Percentiles rank a stretch among this genome's conserved stretches.
These are phyloP conservation scores for Celoporthe dispersa DNA, from an alignment of 2,329 filamentous ascomycete species.

Conservation along the genomic window DNA sequence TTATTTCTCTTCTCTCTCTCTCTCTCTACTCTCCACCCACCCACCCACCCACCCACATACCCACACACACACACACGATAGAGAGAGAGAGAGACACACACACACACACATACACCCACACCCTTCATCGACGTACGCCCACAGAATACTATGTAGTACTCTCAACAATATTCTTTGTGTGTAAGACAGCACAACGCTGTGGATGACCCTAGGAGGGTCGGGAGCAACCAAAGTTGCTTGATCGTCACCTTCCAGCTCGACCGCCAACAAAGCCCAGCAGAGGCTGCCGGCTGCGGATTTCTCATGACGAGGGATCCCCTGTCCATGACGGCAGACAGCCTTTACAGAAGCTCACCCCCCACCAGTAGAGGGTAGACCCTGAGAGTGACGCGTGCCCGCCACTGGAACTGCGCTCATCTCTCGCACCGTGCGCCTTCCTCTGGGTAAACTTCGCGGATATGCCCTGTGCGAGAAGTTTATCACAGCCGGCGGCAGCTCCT, in stretches of 20 bases:
- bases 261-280: slow-evolving; percentile 3
- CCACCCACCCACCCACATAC: too few species aligned
- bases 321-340: slow-evolving; percentile 7
- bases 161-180: too few species aligned
- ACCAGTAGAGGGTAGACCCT: neutral
- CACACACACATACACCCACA: neutral
- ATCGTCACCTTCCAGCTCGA: neutral
- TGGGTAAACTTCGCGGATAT: neutral
- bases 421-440: neutral
- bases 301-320: neutral
- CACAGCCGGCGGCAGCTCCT: neutral
- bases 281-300: neutral
- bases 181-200: neutral
- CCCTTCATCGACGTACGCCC: neutral
- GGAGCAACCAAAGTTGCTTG: slow-evolving; percentile 4
- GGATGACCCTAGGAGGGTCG: neutral
- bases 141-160: neutral
- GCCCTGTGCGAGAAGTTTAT: neutral
- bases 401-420: neutral
- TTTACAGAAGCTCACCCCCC: neutral
- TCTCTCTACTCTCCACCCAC: too few species aligned
- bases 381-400: neutral
- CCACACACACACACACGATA: too few species aligned
- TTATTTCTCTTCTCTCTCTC: neutral
- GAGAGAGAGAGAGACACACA: too few species aligned